Evolutionary conservation across 78 protist species (phyloP), one percentile per base, ranked within the genome.

Genomic region (Guillardia theta): DNA sequence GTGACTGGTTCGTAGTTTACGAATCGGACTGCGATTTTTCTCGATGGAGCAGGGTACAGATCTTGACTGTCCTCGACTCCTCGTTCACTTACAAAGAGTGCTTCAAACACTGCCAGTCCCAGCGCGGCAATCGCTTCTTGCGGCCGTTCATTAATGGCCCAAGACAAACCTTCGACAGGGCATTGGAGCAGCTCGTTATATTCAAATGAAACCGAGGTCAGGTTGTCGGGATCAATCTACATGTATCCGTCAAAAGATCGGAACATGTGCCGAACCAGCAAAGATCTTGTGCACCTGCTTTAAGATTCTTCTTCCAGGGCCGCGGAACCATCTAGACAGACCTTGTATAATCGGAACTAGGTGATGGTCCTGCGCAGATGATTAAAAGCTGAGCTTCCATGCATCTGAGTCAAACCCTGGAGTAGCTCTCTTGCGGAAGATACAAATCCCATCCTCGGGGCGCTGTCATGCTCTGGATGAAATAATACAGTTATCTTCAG

Each of bases 1-100:
- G 92, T 88, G 37, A 41, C 22, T 36, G 93, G 54, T 45, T 6
- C 44, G 27, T 6, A 54, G 54, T 53, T 62, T 48, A n/a, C 12
- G 48, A 93, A 3, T 33, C 96, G 94, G 24, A 93, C 92, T 37
- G 27, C n/a, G 47, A 93, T 15, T 6, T 36, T 70, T 6, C 27
- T 21, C 33, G 43, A 10, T 8, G 90, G 90, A 18, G 90, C 58
- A 39, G 90, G 48, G 24, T 37, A 37, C 5, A 44, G 48, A 44
- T 43, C 53, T 33, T 37, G 37, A 44, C 48, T 44, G 6, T 33
- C 41, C 19, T 80, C 90, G 1, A 45, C 24, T 5, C 44, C 12
- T 2, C 24, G 37, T 30, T 12, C 45, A 9, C 43, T 9, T 33
- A 33, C 90, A 44, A 80, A 80, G 27, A 80, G 37, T 0, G 90